Percentiles rank a stretch among this genome's conserved stretches.
These are phyloP conservation scores for Neocallimastix lanati DNA, from an alignment of 192 early-diverging fungal species.

Conservation along the genomic window DNA sequence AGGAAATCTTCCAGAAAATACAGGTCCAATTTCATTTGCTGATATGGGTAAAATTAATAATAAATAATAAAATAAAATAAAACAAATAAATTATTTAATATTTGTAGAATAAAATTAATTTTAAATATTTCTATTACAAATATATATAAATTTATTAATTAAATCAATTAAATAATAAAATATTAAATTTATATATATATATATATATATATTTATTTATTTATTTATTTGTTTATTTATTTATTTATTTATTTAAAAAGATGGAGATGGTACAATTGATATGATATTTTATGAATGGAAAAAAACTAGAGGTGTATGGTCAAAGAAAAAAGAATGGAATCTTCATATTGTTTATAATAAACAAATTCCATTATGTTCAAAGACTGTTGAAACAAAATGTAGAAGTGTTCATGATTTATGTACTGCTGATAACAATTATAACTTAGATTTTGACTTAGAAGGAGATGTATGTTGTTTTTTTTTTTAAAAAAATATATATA, in stretches of 20 bases:
- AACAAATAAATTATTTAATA: no score
- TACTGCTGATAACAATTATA: background rate
- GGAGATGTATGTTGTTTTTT: background rate
- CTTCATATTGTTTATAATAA: background rate
- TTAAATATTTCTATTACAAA: no score
- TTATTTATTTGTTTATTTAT: no score
- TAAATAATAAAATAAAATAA: no score
- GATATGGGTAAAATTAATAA: slow-evolving; percentile 69
- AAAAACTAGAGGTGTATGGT: background rate
- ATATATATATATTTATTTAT: background rate
- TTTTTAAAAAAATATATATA: no score
- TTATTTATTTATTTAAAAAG: background rate
- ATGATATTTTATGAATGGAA: background rate
- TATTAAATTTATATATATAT: background rate
- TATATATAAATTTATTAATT: no score
- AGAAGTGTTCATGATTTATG: background rate
- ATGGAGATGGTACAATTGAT: background rate
- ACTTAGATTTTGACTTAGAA: background rate
- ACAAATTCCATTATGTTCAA: background rate
- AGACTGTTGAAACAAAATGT: background rate
- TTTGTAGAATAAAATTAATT: no score
- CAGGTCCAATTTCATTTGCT: slow-evolving; percentile 70
- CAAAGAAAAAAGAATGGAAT: background rate
- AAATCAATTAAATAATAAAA: no score
- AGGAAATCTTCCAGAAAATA: slow-evolving; percentile 35